Conservation (phyloP, 257 asterid genomes). For the Solanum peruvianum region DNA sequence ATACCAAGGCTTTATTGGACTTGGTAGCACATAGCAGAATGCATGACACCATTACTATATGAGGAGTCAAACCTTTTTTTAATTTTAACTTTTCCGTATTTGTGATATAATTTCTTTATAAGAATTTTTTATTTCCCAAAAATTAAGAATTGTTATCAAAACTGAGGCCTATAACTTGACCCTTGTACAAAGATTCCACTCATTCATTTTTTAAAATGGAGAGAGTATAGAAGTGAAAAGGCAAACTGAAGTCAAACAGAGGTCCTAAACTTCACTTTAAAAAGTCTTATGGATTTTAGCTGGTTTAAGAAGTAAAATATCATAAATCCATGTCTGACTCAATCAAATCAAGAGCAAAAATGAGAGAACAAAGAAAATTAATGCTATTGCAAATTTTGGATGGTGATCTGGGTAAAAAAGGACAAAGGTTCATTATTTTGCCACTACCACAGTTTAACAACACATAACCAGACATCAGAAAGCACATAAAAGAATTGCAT, state of each 20-base stretch:
- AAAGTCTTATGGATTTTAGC: neutral
- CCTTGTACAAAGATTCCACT: neutral
- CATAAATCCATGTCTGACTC: neutral
- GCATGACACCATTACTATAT: neutral
- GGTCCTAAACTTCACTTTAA: neutral
- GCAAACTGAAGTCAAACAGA: neutral
- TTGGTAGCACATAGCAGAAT: neutral
- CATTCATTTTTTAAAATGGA: neutral
- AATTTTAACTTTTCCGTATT: neutral
- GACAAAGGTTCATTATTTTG: neutral
- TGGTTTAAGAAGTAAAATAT: neutral
- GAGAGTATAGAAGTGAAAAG: neutral
- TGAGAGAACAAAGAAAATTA: neutral
- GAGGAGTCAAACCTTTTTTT: neutral
- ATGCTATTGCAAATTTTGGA: neutral
- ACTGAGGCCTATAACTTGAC: neutral
- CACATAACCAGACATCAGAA: neutral
- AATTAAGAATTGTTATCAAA: neutral
- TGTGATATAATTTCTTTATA: neutral
- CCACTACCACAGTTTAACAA: neutral
- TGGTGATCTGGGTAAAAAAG: neutral
- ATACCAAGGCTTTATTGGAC: neutral
- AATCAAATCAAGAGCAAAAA: neutral
- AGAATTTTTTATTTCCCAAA: neutral
- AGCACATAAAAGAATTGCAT: neutral